Conservation (phyloP, 1,284 basidiomycete species). For the Testicularia cyperi region DNA sequence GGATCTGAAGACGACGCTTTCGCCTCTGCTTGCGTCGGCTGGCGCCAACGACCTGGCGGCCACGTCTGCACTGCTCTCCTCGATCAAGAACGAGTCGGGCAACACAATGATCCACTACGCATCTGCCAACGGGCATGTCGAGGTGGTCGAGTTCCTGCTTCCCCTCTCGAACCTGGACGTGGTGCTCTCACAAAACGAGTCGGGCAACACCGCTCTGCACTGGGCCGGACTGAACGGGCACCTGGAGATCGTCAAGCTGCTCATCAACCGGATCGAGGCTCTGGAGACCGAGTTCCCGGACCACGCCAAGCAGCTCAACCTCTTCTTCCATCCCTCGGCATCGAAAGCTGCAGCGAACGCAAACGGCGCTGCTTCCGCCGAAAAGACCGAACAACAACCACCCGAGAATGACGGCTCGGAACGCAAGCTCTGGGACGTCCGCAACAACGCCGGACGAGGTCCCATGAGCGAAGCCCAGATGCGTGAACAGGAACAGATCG, state of each 20-base stretch:
- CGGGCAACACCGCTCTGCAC: conserved; percentile 58
- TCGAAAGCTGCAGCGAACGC: not conserved
- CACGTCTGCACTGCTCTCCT: not conserved
- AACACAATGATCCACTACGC: conserved; percentile 55
- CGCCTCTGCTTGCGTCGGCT: conserved; percentile 9
- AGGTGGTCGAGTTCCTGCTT: conserved; percentile 35
- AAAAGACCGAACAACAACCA: conserved; percentile 6
- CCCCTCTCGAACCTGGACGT: conserved; percentile 19
- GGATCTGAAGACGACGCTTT: conserved; percentile 31
- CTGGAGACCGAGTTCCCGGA: conserved; percentile 24
- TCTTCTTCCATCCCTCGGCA: conserved; percentile 19
- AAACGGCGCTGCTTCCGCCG: no score
- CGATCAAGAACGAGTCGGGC: conserved; percentile 40
- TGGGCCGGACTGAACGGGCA: conserved; percentile 60
- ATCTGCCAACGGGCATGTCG: conserved; percentile 52
- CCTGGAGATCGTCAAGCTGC: conserved; percentile 34
- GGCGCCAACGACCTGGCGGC: not conserved
- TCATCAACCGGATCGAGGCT: conserved; percentile 47
- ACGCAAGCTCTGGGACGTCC: conserved; percentile 56
- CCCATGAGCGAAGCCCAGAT: conserved; percentile 60
- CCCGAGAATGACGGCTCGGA: conserved; percentile 32
- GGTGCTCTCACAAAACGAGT: conserved; percentile 45
- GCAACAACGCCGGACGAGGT: conserved; percentile 54
- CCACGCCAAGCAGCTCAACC: conserved; percentile 21
- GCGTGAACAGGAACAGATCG: conserved; percentile 51